Evolutionary conservation across 495 filamentous ascomycete species (phyloP).

Genomic region (Hyaloscypha finlandica): DNA sequence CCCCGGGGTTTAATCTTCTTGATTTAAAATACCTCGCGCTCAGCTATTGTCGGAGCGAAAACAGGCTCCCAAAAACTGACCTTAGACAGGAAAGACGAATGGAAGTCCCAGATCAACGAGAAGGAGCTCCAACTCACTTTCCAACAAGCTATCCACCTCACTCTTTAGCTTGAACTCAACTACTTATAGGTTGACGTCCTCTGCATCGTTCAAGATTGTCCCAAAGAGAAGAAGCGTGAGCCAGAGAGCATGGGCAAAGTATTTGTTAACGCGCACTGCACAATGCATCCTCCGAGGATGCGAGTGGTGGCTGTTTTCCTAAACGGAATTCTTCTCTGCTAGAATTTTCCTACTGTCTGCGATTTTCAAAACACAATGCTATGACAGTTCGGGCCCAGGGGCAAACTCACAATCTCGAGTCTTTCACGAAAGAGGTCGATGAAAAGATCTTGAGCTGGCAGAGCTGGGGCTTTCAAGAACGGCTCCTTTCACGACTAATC

Average conservation of each 20-base stretch:
- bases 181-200: not conserved
- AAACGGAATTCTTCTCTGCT: not conserved
- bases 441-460: constrained; percentile 8
- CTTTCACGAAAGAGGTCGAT: not conserved
- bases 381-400: too few relatives aligned
- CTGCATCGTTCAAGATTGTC: constrained; percentile 2
- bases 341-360: not conserved
- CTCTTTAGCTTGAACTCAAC: not conserved
- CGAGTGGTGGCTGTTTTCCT: not conserved
- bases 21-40: too few relatives aligned
- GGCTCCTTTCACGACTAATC: too few relatives aligned
- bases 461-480: too few relatives aligned
- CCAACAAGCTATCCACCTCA: not conserved
- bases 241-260: constrained; percentile 4
- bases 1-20: too few relatives aligned
- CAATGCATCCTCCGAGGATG: not conserved
- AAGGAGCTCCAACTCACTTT: not conserved
- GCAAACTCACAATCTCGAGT: not conserved
- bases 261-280: too few relatives aligned
- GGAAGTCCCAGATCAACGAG: not conserved
- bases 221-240: not conserved
- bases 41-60: too few relatives aligned
- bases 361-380: not conserved
- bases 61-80: not conserved
- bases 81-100: not conserved